Conservation (phyloP, 495 filamentous ascomycete genomes). For the Aspergillus nidulans region DNA sequence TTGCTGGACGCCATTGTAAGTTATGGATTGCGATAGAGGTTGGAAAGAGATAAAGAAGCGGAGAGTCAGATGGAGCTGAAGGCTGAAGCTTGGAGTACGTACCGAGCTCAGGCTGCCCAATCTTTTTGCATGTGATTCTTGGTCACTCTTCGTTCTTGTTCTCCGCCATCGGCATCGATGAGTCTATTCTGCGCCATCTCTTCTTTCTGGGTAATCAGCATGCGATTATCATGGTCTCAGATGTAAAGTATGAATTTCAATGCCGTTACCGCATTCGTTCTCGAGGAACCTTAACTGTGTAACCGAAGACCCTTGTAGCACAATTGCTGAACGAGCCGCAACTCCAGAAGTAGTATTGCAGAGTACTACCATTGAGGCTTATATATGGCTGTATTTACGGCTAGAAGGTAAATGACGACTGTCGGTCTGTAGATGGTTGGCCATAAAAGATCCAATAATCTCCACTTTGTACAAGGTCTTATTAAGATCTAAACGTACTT, state of each 20-base stretch:
- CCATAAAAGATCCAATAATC: too few species aligned
- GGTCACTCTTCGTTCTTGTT: background rate
- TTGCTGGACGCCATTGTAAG: conserved; percentile 21
- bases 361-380: too few species aligned
- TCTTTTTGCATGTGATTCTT: conserved; percentile 5
- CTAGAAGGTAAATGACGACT: too few species aligned
- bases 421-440: too few species aligned
- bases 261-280: background rate
- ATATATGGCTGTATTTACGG: too few species aligned
- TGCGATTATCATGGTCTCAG: background rate
- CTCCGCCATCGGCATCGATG: background rate
- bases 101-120: background rate
- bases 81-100: background rate
- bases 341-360: too few species aligned
- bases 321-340: background rate
- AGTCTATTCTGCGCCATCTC: background rate
- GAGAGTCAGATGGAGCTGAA: background rate
- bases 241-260: background rate
- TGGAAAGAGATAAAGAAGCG: background rate
- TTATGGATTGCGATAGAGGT: background rate
- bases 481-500: background rate
- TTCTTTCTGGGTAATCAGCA: background rate
- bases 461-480: too few species aligned
- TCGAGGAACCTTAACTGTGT: background rate
- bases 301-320: background rate